Evolutionary conservation across 345 rosid genomes (phyloP).

Genomic region (Citrus inodora): DNA sequence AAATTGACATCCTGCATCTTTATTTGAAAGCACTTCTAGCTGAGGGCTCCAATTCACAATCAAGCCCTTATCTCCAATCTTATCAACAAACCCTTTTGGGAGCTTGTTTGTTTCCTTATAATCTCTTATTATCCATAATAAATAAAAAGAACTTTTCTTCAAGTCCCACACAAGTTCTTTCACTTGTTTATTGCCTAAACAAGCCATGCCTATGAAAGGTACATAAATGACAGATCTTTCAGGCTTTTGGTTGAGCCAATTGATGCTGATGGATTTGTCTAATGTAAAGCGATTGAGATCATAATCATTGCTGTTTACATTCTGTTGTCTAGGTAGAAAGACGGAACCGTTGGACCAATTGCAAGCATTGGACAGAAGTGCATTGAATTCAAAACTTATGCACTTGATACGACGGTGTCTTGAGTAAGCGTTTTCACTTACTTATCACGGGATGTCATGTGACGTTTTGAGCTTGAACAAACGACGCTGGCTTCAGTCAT

Average conservation of each 20-base stretch:
- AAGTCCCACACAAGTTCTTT: slow-evolving; percentile 48
- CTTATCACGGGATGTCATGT: accelerated
- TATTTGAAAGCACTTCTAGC: not conserved
- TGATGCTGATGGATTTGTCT: slow-evolving; percentile 23
- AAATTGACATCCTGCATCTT: not conserved
- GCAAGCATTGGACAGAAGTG: slow-evolving; percentile 29
- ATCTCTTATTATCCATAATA: slow-evolving; percentile 54
- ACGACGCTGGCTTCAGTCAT: no score
- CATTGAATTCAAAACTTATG: no score
- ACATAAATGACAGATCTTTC: slow-evolving; percentile 48
- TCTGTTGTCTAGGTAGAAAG: slow-evolving; percentile 50
- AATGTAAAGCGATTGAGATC: slow-evolving; percentile 38
- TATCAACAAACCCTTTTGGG: not conserved
- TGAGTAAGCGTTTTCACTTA: no score
- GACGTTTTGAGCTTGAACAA: no score
- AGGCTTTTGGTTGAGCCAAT: slow-evolving; percentile 52
- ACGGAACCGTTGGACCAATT: slow-evolving; percentile 67
- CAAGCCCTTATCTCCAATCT: not conserved
- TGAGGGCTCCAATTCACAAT: not conserved
- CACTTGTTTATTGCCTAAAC: slow-evolving; percentile 40
- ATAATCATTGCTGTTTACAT: slow-evolving; percentile 37
- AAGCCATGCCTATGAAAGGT: slow-evolving; percentile 61
- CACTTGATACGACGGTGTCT: no score
- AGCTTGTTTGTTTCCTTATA: slow-evolving; percentile 37
- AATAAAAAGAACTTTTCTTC: slow-evolving; percentile 25